Percentiles rank a stretch among this genome's conserved stretches.
These are phyloP conservation scores for Aspergillus bridgeri DNA, from an alignment of 495 filamentous ascomycete species.

Conservation along the genomic window DNA sequence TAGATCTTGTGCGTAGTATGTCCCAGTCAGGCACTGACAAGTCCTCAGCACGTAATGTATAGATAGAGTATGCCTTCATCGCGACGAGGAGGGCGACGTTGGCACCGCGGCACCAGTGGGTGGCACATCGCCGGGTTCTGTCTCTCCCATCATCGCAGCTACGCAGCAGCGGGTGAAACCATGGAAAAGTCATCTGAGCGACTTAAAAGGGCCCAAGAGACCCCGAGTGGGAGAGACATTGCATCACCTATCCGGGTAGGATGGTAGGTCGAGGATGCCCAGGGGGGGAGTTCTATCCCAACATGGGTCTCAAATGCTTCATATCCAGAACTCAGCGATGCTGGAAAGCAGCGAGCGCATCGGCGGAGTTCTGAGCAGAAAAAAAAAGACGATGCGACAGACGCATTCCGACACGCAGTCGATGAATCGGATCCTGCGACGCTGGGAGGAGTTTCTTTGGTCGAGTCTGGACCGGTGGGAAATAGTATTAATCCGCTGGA, in stretches of 20 bases:
- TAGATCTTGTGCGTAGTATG: no score
- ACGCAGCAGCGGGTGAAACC: not conserved
- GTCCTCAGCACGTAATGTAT: no score
- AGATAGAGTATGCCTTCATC: no score
- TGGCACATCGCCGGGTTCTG: not conserved
- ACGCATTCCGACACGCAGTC: not conserved
- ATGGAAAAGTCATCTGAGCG: not conserved
- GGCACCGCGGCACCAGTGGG: not conserved
- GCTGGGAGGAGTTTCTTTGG: conserved; percentile 12
- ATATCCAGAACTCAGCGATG: not conserved
- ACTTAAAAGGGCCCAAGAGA: not conserved
- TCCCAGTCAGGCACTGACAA: no score
- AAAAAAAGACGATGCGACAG: not conserved
- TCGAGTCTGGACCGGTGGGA: conserved; percentile 35
- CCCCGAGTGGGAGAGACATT: not conserved
- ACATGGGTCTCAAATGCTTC: not conserved
- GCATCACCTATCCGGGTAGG: not conserved
- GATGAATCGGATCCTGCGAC: not conserved
- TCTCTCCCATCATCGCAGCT: not conserved
- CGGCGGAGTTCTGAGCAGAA: not conserved
- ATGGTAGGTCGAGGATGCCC: not conserved
- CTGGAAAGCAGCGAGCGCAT: not conserved
- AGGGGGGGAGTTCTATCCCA: not conserved
- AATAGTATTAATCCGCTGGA: conserved; percentile 50
- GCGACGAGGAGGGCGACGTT: no score